Percentiles rank a stretch among this genome's conserved stretches.
These are phyloP conservation scores for Verticillium longisporum DNA, from an alignment of 2,329 filamentous ascomycete species.

Conservation along the genomic window DNA sequence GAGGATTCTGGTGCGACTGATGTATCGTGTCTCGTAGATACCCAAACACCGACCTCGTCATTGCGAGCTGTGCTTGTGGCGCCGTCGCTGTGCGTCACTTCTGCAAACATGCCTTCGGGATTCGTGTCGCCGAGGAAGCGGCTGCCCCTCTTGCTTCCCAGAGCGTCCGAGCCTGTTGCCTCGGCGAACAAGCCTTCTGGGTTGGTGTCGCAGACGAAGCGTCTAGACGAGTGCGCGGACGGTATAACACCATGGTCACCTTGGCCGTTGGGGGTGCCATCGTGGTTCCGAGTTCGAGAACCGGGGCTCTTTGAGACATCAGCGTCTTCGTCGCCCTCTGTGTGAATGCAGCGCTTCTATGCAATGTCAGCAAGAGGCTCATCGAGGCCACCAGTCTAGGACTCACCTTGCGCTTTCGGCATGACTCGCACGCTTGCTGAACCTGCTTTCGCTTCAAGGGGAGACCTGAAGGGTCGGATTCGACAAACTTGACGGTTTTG, in stretches of 20 bases:
- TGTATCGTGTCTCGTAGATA: conserved; percentile 23
- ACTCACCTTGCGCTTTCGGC: conserved; percentile 46
- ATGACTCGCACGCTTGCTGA: conserved; percentile 48
- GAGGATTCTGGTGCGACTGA: background rate
- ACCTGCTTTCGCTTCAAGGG: conserved; percentile 55
- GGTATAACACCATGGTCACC: background rate
- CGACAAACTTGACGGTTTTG: conserved; percentile 47
- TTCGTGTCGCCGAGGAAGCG: conserved; percentile 54
- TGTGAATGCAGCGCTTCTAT: conserved; percentile 38
- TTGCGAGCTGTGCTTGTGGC: conserved; percentile 33
- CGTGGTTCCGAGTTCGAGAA: background rate
- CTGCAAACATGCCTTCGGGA: conserved; percentile 53
- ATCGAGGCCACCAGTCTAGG: background rate
- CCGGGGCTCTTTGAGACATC: conserved; percentile 3
- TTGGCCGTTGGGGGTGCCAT: background rate
- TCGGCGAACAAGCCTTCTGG: conserved; percentile 55
- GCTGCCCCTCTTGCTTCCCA: conserved; percentile 20
- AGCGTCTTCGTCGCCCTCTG: conserved; percentile 19
- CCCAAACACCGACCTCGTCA: conserved; percentile 51
- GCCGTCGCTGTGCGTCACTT: conserved; percentile 33
- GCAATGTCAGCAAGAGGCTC: conserved; percentile 2
- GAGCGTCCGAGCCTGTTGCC: conserved; percentile 30
- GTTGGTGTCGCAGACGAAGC: conserved; percentile 54
- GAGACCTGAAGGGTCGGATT: conserved; percentile 44
- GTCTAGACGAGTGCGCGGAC: conserved; percentile 23